Evolutionary conservation across 1,284 basidiomycete genomes (phyloP).

Genomic region (Sphagnurus paluster): DNA sequence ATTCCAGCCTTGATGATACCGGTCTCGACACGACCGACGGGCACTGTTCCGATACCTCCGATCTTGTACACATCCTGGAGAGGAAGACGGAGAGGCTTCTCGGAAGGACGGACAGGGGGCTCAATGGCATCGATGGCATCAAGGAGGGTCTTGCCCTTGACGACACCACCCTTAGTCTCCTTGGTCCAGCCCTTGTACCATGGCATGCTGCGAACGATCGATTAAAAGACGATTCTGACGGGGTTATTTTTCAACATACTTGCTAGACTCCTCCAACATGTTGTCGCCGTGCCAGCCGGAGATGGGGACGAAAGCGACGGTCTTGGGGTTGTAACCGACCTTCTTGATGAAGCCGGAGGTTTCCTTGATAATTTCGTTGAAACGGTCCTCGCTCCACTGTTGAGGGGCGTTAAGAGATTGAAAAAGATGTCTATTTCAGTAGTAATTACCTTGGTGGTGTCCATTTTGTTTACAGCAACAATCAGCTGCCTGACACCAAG

Average conservation of each 20-base stretch:
- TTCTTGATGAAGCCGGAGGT: conserved; percentile 99
- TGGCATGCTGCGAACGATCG: conserved; percentile 71
- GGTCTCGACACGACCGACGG: conserved; percentile 99
- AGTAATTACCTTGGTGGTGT: conserved; percentile 83
- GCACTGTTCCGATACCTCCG: conserved; percentile 99
- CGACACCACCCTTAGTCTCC: conserved; percentile 91
- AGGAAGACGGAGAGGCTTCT: conserved; percentile 99
- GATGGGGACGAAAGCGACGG: conserved; percentile 98
- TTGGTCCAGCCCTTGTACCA: conserved; percentile 99
- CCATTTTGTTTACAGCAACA: conserved; percentile 99
- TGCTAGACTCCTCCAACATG: conserved; percentile 98
- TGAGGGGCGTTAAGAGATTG: conserved; percentile 12
- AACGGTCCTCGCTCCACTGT: conserved; percentile 98
- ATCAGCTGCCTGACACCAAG: conserved; percentile 99
- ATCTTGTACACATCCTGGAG: conserved; percentile 99
- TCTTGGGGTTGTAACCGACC: conserved; percentile 99
- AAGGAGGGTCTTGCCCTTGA: conserved; percentile 98
- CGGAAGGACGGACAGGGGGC: conserved; percentile 93
- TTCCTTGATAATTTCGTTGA: conserved; percentile 99
- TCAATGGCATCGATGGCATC: conserved; percentile 99
- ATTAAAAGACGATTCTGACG: conserved; percentile 16
- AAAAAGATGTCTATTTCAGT: conserved; percentile 10
- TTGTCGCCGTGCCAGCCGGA: conserved; percentile 99
- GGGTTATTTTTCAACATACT: conserved; percentile 52
- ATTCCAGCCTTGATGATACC: conserved; percentile 99